Conservation (phyloP, 1,284 basidiomycete species). For the Melampsora americana region DNA sequence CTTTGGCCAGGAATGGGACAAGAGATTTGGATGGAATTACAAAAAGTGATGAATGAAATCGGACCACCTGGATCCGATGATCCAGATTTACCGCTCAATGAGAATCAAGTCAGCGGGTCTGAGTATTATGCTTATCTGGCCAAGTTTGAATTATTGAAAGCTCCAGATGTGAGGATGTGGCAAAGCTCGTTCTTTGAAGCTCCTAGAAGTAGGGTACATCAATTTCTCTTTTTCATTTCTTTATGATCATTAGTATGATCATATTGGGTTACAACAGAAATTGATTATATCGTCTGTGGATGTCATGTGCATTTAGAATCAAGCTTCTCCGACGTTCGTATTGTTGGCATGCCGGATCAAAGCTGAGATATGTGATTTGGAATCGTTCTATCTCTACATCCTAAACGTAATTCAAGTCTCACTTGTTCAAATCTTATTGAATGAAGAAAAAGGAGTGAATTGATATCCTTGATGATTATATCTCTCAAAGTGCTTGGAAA, state of each 20-base stretch:
- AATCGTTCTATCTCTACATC: constrained; percentile 41
- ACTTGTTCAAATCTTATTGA: no score
- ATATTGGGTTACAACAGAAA: not conserved
- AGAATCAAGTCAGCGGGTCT: not conserved
- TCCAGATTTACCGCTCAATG: constrained; percentile 50
- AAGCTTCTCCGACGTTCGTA: constrained; percentile 31
- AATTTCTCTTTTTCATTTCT: constrained; percentile 13
- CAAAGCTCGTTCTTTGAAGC: constrained; percentile 36
- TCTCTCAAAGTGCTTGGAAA: constrained; percentile 55
- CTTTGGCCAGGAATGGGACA: constrained; percentile 62
- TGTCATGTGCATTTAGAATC: constrained; percentile 4
- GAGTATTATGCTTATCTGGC: constrained; percentile 33
- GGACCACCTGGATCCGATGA: constrained; percentile 65
- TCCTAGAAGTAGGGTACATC: constrained; percentile 29
- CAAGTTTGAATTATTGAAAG: constrained; percentile 30
- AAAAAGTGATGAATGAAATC: constrained; percentile 70
- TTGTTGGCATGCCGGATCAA: constrained; percentile 29
- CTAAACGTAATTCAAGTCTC: constrained; percentile 19
- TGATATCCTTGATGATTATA: constrained; percentile 8
- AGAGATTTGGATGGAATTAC: constrained; percentile 71
- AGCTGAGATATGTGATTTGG: constrained; percentile 43
- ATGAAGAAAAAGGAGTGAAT: not conserved
- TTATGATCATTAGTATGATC: not conserved
- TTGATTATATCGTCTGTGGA: not conserved
- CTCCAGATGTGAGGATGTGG: constrained; percentile 39